phyloP scores from a whole-genome alignment of 2,329 filamentous ascomycete species.

The Colletotrichum tamarilloi region DNA sequence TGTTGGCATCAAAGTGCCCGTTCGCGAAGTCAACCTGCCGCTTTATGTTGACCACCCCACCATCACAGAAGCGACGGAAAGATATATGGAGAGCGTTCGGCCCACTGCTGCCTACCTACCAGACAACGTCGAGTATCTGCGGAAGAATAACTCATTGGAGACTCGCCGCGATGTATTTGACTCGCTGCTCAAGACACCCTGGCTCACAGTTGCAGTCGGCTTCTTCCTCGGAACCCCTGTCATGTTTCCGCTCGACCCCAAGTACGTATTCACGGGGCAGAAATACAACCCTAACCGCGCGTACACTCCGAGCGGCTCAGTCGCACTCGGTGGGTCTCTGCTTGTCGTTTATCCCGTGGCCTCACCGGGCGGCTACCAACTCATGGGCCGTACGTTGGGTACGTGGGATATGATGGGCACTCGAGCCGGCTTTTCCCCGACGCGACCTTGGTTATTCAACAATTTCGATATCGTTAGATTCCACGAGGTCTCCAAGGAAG shows the following conservation, averaged over 20 bases:
- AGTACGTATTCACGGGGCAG: conserved; percentile 38
- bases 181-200: conserved; percentile 45
- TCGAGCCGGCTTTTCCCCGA: conserved; percentile 43
- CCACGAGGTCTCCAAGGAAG: conserved; percentile 46
- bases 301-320: conserved; percentile 48
- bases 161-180: conserved; percentile 46
- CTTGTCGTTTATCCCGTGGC: conserved; percentile 51
- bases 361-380: conserved; percentile 52
- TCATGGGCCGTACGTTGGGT: conserved; percentile 45
- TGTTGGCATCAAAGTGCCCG: conserved; percentile 34
- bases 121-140: conserved; percentile 65
- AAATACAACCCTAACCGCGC: conserved; percentile 49
- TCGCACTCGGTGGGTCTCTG: conserved; percentile 49
- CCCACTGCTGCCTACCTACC: conserved; percentile 70
- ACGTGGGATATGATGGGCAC: conserved; percentile 48
- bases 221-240: conserved; percentile 52
- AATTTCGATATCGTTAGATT: conserved; percentile 49
- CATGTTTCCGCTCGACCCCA: conserved; percentile 42
- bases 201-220: conserved; percentile 45
- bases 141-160: conserved; percentile 49
- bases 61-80: conserved; percentile 58
- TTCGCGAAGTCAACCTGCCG: conserved; percentile 43
- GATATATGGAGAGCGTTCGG: conserved; percentile 70
- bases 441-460: conserved; percentile 49
- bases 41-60: conserved; percentile 45